Evolutionary conservation across 2,329 filamentous ascomycete species (phyloP).

Genomic region (Xylariaceae sp.): DNA sequence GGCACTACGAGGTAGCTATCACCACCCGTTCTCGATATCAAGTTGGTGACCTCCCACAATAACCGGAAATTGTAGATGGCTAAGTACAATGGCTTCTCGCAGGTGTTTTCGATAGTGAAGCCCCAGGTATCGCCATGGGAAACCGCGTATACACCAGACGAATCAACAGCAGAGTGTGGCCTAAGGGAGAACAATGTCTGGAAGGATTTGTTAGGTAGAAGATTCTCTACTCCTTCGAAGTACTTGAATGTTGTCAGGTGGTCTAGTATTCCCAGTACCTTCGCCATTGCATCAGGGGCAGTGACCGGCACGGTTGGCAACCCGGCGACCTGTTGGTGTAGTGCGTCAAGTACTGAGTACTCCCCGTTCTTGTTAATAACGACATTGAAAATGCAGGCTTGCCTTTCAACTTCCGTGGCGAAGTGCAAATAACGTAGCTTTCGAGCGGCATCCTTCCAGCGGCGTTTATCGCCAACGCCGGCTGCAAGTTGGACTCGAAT

Average conservation of each 20-base stretch:
- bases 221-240: constrained; percentile 4
- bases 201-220: background rate
- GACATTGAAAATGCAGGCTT: background rate
- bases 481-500: background rate
- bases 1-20: constrained; percentile 1
- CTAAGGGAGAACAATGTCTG: background rate
- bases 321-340: background rate
- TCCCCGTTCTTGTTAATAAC: background rate
- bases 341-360: background rate
- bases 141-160: background rate
- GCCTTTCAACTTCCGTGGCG: background rate
- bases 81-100: background rate
- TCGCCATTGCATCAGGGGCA: background rate
- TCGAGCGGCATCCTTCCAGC: background rate
- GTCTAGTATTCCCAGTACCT: background rate
- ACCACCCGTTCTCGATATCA: background rate
- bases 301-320: background rate
- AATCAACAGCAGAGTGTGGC: background rate
- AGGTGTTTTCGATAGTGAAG: constrained; percentile 1
- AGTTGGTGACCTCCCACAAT: background rate
- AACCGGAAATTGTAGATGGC: background rate
- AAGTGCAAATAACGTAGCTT: background rate
- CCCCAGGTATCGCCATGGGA: background rate
- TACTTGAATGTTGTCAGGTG: constrained; percentile 4
- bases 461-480: background rate